Conservation (phyloP, 2,329 filamentous ascomycete genomes). For the Aspergillus sp. region DNA sequence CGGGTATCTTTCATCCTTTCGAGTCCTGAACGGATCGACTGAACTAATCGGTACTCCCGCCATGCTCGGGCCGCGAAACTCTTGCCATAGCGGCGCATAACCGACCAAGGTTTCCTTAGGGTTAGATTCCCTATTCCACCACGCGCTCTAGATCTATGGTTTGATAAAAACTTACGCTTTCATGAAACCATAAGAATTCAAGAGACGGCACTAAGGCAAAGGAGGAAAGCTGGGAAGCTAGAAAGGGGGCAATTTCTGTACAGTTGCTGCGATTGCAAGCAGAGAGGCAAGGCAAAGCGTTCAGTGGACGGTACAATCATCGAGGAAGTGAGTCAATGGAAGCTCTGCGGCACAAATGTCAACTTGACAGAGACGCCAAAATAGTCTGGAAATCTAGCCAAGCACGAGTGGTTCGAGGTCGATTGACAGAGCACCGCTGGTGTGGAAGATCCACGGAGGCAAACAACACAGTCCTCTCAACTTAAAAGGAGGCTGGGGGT, state of each 20-base stretch:
- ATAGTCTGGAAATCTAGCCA: neutral
- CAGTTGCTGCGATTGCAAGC: constrained; percentile 32
- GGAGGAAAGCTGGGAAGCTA: constrained; percentile 82
- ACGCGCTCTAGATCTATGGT: constrained; percentile 44
- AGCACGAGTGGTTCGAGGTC: constrained; percentile 8
- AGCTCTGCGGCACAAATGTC: constrained; percentile 7
- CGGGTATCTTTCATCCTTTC: constrained; percentile 35
- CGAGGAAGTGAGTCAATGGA: constrained; percentile 15
- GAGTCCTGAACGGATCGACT: constrained; percentile 29
- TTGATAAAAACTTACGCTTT: neutral
- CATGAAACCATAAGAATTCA: constrained; percentile 6
- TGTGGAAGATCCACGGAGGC: neutral
- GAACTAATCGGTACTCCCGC: constrained; percentile 65
- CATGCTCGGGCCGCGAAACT: constrained; percentile 71
- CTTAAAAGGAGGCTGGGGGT: no score
- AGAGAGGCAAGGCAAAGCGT: constrained; percentile 37
- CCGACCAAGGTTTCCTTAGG: constrained; percentile 71
- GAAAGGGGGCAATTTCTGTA: constrained; percentile 69
- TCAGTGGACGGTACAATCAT: constrained; percentile 6
- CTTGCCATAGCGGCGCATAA: constrained; percentile 41
- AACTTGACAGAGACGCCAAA: neutral
- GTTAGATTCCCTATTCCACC: constrained; percentile 88
- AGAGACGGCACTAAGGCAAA: constrained; percentile 55
- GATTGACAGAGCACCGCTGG: constrained; percentile 5
- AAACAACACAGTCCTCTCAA: no score